A percentile compares a stretch with the other conserved stretches of the same genome.
phyloP scores from a whole-genome alignment of 306 rosid species.

The Heteromeles arbutifolia region DNA sequence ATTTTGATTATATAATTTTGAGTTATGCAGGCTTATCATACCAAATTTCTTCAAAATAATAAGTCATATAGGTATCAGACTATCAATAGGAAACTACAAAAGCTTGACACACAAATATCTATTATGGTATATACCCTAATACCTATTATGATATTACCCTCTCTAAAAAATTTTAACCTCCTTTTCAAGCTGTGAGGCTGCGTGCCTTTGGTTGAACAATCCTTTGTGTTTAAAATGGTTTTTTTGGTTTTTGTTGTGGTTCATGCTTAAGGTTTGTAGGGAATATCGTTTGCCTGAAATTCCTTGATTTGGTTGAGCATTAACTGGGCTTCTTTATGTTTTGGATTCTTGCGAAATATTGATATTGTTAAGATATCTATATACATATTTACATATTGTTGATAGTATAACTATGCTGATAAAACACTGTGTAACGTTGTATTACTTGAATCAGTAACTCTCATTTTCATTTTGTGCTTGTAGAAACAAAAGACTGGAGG shows the following conservation, averaged over 20 bases:
- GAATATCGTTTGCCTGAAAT: neutral
- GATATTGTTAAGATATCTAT: neutral
- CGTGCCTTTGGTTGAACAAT: neutral
- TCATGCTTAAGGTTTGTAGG: neutral
- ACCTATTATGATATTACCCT: neutral
- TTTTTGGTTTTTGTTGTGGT: neutral
- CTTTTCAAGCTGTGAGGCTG: neutral
- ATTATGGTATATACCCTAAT: neutral
- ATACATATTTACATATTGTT: neutral
- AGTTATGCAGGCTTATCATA: neutral
- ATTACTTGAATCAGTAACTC: conserved; percentile 7
- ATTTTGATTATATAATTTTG: neutral
- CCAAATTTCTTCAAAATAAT: neutral
- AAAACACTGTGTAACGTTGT: neutral
- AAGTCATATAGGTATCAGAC: neutral
- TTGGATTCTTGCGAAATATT: neutral
- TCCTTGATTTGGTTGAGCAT: neutral
- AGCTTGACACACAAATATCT: neutral
- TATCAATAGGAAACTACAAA: neutral
- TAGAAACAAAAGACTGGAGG: conserved; percentile 98
- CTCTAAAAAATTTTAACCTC: neutral
- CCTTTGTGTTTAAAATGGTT: neutral
- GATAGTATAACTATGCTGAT: neutral
- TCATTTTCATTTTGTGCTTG: conserved; percentile 22
- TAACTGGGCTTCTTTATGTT: neutral